Base-by-base conservation (phyloP, 176 grass and related monocot species). In the Neostapfia colusana region DNA sequence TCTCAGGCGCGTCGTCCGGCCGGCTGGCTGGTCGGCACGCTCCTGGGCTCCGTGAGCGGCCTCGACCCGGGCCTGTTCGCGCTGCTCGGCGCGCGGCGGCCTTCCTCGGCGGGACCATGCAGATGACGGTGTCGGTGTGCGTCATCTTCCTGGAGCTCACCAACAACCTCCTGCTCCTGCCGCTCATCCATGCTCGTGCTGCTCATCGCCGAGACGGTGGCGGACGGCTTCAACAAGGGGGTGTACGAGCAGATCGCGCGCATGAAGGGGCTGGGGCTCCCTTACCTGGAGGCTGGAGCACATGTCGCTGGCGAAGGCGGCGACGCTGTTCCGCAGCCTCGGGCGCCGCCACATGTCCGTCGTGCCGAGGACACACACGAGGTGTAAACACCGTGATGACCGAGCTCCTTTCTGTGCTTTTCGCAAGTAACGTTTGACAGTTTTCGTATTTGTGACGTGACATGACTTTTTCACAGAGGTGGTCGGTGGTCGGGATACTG, bases 111-210 rank as follows among this genome's bases (percentile, higher is more conserved):
- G 87, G 91, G 27, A 93, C 91, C 0, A 93, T 93, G 91, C 75
- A 87, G 56, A 93, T 90, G 91, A 90, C 90, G 2, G 90, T 93
- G 49, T 93, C 90, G 1, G 87, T 93, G 39, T 93, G 90, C 46
- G 81, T 93, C 41, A 93, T 93, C 79, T 84, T 93, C 27, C 90
- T 93, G 20, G 90, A 93, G 78, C 87, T 93, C 71, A 90, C 91
- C 69, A 85, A 87, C 36, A 74, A 90, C 51, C 87, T 93, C 13
- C 63, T 85, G 1, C 88, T 90, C 65, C 84, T 93, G 58, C 91
- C 87, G 27, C 70, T 87, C 77, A 81, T 93, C n/a, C 65, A 93
- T 93, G 91, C 91, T 93, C 5, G 78, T 90, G 26, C 84, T 90
- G 50, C 91, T 93, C 78, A 44, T 87, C 45, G 60, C 91, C 59